These are phyloP conservation scores for Tephrocybe sp. DNA, from an alignment of 768 basidiomycete genomes.

Conservation along the genomic window DNA sequence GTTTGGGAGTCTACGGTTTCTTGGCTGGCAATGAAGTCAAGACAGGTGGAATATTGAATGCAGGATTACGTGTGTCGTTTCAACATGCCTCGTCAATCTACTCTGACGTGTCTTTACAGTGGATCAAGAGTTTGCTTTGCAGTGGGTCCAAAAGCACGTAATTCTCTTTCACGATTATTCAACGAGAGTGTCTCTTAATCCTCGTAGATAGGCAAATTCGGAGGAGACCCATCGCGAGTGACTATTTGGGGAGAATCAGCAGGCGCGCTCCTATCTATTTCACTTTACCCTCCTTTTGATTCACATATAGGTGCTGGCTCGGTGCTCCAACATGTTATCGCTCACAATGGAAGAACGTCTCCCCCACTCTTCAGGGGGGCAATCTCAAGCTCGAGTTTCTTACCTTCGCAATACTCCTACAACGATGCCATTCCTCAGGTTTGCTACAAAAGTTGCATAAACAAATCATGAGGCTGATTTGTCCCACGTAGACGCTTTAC, in stretches of 20 bases:
- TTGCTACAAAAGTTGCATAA: slow-evolving; percentile 12
- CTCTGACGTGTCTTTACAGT: slow-evolving; percentile 8
- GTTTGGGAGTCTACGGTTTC: slow-evolving; percentile 29
- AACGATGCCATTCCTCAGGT: slow-evolving; percentile 29
- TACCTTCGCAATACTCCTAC: slow-evolving; percentile 43
- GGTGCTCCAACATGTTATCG: slow-evolving; percentile 45
- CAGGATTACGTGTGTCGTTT: slow-evolving; percentile 25
- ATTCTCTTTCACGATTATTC: too few relatives aligned
- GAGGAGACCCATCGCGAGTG: slow-evolving; percentile 22
- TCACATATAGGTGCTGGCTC: slow-evolving; percentile 44
- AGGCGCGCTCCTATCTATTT: too few relatives aligned
- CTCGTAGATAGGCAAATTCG: slow-evolving; percentile 21
- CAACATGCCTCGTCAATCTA: neutral
- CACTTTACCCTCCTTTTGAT: too few relatives aligned
- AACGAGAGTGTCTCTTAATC: neutral
- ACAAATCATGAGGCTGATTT: too few relatives aligned
- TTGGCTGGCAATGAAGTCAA: slow-evolving; percentile 30
- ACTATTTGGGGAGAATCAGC: slow-evolving; percentile 29
- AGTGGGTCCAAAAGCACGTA: slow-evolving; percentile 23
- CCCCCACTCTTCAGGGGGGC: slow-evolving; percentile 40
- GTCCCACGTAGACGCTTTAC: slow-evolving; percentile 1
- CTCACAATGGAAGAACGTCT: slow-evolving; percentile 40
- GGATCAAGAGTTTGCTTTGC: slow-evolving; percentile 24
- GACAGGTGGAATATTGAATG: slow-evolving; percentile 28
- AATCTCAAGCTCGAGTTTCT: slow-evolving; percentile 41